Conservation (phyloP, 2,329 filamentous ascomycete genomes). For the Ophiostoma pallidulum region DNA sequence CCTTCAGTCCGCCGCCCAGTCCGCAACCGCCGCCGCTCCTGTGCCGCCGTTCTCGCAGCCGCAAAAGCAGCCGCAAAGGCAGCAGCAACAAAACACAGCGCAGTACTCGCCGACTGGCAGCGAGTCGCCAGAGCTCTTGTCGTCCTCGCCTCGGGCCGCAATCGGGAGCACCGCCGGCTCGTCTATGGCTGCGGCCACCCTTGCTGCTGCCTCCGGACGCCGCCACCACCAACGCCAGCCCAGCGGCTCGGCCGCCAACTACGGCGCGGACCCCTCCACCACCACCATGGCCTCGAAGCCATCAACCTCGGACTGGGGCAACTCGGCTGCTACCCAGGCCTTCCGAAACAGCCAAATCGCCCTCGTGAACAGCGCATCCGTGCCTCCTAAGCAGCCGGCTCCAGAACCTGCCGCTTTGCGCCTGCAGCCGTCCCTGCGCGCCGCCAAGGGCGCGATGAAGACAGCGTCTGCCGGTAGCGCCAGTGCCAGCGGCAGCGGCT, state of each 20-base stretch:
- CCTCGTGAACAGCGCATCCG: background rate
- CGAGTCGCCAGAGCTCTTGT: background rate
- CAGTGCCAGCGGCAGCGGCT: background rate
- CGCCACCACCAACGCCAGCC: conserved; percentile 35
- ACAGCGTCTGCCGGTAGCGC: conserved; percentile 21
- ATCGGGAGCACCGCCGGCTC: conserved; percentile 50
- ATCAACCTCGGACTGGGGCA: conserved; percentile 37
- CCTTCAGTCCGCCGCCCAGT: background rate
- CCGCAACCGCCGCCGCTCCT: background rate
- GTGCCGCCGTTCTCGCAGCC: background rate
- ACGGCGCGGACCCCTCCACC: conserved; percentile 22
- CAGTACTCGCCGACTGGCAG: background rate
- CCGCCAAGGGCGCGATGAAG: conserved; percentile 69
- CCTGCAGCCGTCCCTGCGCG: conserved; percentile 57
- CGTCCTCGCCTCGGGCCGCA: conserved; percentile 50
- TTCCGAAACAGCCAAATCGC: conserved; percentile 25
- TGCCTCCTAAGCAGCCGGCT: conserved; percentile 9
- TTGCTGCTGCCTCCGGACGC: conserved; percentile 26
- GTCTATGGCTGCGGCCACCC: conserved; percentile 63
- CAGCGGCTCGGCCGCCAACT: background rate
- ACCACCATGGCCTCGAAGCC: conserved; percentile 55
- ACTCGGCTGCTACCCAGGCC: conserved; percentile 55
- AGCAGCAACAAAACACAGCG: conserved; percentile 8
- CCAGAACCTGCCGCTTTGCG: conserved; percentile 29
- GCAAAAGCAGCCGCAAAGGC: background rate